Conservation (phyloP, 768 basidiomycete species). For the Phylloporus sp. region DNA sequence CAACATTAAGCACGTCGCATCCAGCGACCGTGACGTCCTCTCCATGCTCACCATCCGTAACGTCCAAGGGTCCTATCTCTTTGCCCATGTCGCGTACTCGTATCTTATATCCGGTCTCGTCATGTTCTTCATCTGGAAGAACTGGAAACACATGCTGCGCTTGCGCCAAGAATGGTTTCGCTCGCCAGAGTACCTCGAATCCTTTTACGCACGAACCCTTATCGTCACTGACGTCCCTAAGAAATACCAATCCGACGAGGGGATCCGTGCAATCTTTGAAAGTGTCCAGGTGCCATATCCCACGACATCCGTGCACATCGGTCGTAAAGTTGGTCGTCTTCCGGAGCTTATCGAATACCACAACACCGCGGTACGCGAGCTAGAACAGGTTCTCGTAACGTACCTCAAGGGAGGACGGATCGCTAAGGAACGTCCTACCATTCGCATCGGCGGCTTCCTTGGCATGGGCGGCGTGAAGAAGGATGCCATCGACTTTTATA, state of each 20-base stretch:
- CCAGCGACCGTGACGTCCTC: slow-evolving; percentile 54
- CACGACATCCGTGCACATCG: slow-evolving; percentile 86
- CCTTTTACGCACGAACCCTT: slow-evolving; percentile 92
- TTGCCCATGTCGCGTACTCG: slow-evolving; percentile 78
- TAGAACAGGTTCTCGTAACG: slow-evolving; percentile 84
- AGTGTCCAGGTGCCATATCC: slow-evolving; percentile 79
- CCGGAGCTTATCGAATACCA: slow-evolving; percentile 90
- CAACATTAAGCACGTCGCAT: slow-evolving; percentile 65
- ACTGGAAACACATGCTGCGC: slow-evolving; percentile 76
- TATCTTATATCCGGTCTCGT: slow-evolving; percentile 79
- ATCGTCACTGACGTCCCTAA: slow-evolving; percentile 77
- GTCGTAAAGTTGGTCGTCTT: slow-evolving; percentile 81
- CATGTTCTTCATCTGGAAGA: slow-evolving; percentile 63
- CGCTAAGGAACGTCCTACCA: slow-evolving; percentile 76
- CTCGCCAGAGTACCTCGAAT: slow-evolving; percentile 80
- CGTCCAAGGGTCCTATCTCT: slow-evolving; percentile 66
- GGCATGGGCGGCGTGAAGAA: slow-evolving; percentile 81
- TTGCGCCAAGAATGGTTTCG: slow-evolving; percentile 88
- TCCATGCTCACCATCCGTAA: slow-evolving; percentile 86
- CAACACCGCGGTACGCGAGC: slow-evolving; percentile 89
- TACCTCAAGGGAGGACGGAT: slow-evolving; percentile 84
- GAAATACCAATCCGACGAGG: slow-evolving; percentile 81
- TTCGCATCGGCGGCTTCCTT: slow-evolving; percentile 72
- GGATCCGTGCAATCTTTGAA: slow-evolving; percentile 73
- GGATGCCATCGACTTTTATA: slow-evolving; percentile 94